Evolutionary conservation across 345 rosid genomes (phyloP), one percentile per base, ranked within the genome.

Genomic region (Syzygium grande): DNA sequence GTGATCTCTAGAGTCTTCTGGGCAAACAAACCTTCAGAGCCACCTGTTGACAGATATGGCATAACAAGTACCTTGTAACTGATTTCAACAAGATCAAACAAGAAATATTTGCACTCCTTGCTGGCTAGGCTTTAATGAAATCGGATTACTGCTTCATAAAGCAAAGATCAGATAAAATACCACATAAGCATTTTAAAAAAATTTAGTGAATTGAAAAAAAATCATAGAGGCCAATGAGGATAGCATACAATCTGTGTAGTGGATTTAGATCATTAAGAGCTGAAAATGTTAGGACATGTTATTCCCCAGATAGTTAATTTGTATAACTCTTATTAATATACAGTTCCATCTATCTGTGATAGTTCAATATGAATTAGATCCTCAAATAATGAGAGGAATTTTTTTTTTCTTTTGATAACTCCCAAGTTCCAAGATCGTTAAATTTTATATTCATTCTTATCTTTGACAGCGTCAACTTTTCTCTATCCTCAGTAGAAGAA

Each of bases 1-100:
- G 96, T 93, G 90, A 98, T 94, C 91, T 97, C 96, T 85, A 95
- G 94, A 85, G 97, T 95, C 90, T 97, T 96, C 91, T 98, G 97
- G 4, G 98, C 98, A 93, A 98, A 98, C 51, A 98, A 91, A 88
- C 99, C 99, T 92, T 98, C 98, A 16, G 99, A 97, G 84, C 99
- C 99, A 91, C 99, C 99, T 98, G 91, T 87, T 85, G 56, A 84
- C 4, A 38, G 84, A 25, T 29, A 27, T 84, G 41, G 85, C 63
- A 86, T 52, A 29, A 85, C 25, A 54, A 85, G 22, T 38, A 5
- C 27, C 49, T 73, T 19, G 83, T 38, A 73, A 73, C 83, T 73
- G 83, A 73, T 73, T 19, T 73, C 83, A 38, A 19, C 49, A 73
- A 73, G 49, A 73, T 73, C 49, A 73, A 73, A 73, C 49, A 73